Evolutionary conservation across 257 asterid genomes (phyloP), one percentile per base, ranked within the genome.

Genomic region (Anisodus tanguticus): DNA sequence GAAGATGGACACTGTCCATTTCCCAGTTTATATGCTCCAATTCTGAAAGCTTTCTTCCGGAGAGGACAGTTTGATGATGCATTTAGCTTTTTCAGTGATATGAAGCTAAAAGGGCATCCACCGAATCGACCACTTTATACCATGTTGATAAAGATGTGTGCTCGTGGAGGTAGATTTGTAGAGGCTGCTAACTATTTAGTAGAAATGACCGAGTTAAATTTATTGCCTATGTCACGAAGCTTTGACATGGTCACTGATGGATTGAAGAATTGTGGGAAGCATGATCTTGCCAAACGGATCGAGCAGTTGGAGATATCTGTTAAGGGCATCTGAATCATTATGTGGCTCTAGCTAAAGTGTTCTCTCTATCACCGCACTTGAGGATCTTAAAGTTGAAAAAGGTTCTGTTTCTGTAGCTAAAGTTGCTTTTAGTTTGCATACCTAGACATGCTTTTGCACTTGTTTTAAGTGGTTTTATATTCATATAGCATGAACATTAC

Each of bases 11-110:
- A 90, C 83, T 89, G 90, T 47, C 98, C 99, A 19, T 96, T 94
- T 88, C 99, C 99, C 43, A 96, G 99, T 87, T 83, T 96, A 79
- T 96, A 96, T 83, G 98, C 99, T 88, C 97, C 99, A 9, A 88
- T 94, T 49, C 79, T 96, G 43, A 96, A 96, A 85, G 93, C 97
- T 43, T 91, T 91, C 77, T 92, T 90, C 58, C 88, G 93, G 26
- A 89, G 89, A 84, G 98, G 99, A 57, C 95, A 88, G 81, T 96
- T 94, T 84, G 98, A 93, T 67, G 99, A 96, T 89, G 97, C 99
- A 15, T 92, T 94, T 71, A 91, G 99, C 85, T 96, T 94, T 85
- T 96, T 96, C 82, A 86, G 92, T 78, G 99, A 96, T 83, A 95
- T 96, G 97, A 96, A 93, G 86, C 87, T 94, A 88, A 94, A 94